Evolutionary conservation across 1,139 yeast species (phyloP), one percentile per base, ranked within the genome.

Genomic region (Debaryomyces nepalensis): DNA sequence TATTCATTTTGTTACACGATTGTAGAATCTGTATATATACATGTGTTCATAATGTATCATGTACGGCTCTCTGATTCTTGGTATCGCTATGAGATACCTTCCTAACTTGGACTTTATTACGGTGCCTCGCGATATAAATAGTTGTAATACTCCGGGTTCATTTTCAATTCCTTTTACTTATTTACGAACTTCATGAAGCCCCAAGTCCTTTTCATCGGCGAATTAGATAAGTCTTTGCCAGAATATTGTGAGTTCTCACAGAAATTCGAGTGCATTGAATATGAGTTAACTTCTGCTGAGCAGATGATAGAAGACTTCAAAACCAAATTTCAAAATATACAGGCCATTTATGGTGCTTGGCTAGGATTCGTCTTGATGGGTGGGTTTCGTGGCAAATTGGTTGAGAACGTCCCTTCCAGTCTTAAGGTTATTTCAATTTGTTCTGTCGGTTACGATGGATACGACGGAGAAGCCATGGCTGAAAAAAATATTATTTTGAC

Each of bases 361-460:
- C 68, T 73, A 32, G 82, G 87, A 0, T 74, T 82, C 46, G 54
- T 57, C 1, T 59, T 63, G 3, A 46, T 79, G 8, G 85, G 84
- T 2, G 83, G 82, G 0, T 72, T 82, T 43, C 59, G 63, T 21
- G 61, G 55, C 26, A 75, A 74, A 15, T 56, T 82, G 10, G 58
- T 84, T 37, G 79, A 67, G 2, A 59, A 67, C 18, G 69, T 79
- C 9, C 95, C 95, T 0, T 23, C 55, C 1, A 51, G 68, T 4
- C 63, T 87, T 46, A 77, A 78, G 54, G 70, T 84, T 6, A 69
- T 87, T 33, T 71, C 87, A 1, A 70, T 82, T 30, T 83, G 88
- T 38, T 77, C 89, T 42, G 91, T 87, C 3, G 96, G 96, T 0
- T 74, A 70, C 51, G 89, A 86, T 50, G 73, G 71, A 20, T 78